Evolutionary conservation across 805 yeast species (phyloP).

Genomic region (Wickerhamomyces alni): DNA sequence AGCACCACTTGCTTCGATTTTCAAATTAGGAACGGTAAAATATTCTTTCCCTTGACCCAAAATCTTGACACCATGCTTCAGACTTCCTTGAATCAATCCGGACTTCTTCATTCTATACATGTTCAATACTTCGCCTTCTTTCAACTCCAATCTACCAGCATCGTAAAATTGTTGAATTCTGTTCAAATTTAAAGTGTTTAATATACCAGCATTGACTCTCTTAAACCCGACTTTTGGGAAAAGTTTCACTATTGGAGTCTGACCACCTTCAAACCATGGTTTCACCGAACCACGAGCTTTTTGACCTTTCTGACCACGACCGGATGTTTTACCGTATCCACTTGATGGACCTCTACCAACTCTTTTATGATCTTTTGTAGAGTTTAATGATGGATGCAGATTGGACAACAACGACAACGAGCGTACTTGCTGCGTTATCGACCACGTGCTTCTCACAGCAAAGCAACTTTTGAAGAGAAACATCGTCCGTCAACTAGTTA

Average conservation of each 20-base stretch:
- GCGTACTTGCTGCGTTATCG: slow-evolving; percentile 21
- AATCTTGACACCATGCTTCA: slow-evolving; percentile 77
- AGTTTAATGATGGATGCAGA: slow-evolving; percentile 54
- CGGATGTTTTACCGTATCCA: slow-evolving; percentile 89
- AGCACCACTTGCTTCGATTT: slow-evolving; percentile 80
- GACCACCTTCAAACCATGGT: slow-evolving; percentile 98
- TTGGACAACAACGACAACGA: slow-evolving; percentile 43
- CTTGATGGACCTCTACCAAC: slow-evolving; percentile 96
- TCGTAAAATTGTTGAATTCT: slow-evolving; percentile 68
- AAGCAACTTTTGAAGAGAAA: slow-evolving; percentile 6
- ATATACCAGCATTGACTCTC: slow-evolving; percentile 49
- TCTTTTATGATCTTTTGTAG: slow-evolving; percentile 58
- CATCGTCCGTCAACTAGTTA: slow-evolving; percentile 2
- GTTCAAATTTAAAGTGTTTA: slow-evolving; percentile 51
- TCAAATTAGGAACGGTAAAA: slow-evolving; percentile 48
- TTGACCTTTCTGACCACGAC: slow-evolving; percentile 98
- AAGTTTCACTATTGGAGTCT: slow-evolving; percentile 81
- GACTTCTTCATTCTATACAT: slow-evolving; percentile 71
- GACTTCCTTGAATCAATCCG: slow-evolving; percentile 66
- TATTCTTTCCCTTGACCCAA: slow-evolving; percentile 58
- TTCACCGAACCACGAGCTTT: slow-evolving; percentile 91
- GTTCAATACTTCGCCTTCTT: slow-evolving; percentile 57
- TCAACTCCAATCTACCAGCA: slow-evolving; percentile 53
- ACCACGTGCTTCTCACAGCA: not conserved
- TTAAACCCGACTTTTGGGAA: slow-evolving; percentile 86